Evolutionary conservation across 2,329 filamentous ascomycete species (phyloP).

Genomic region (Verticillium nubilum): DNA sequence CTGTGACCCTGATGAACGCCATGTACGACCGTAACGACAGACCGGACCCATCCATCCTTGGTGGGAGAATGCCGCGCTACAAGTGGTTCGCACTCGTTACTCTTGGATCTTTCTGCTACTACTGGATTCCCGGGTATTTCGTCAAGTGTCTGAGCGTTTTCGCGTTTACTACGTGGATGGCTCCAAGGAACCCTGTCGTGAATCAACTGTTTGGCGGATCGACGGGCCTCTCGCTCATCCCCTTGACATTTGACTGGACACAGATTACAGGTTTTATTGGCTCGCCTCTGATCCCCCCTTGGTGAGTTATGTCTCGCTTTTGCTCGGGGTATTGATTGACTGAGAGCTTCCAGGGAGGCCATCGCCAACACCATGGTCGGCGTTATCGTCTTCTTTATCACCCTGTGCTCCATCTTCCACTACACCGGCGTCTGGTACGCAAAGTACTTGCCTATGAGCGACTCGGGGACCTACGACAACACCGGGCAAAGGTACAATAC

Average conservation of each 20-base stretch:
- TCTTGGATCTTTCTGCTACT: constrained; percentile 54
- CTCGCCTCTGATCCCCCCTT: constrained; percentile 65
- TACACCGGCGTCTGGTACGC: constrained; percentile 62
- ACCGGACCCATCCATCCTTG: constrained; percentile 46
- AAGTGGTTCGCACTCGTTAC: constrained; percentile 58
- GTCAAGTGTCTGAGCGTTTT: constrained; percentile 66
- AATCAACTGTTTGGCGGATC: constrained; percentile 70
- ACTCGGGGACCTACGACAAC: constrained; percentile 67
- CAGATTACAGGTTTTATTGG: constrained; percentile 64
- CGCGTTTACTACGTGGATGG: constrained; percentile 67
- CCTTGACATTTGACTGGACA: constrained; percentile 74
- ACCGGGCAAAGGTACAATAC: constrained; percentile 61
- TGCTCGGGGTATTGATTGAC: neutral
- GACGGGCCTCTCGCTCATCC: constrained; percentile 62
- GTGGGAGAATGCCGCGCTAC: constrained; percentile 62
- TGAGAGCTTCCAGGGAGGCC: constrained; percentile 46
- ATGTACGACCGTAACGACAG: constrained; percentile 59
- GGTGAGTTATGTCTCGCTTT: constrained; percentile 32
- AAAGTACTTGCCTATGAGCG: constrained; percentile 62
- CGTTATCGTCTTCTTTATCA: constrained; percentile 58
- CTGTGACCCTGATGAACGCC: constrained; percentile 63
- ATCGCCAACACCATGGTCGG: constrained; percentile 69
- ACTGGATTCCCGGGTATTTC: constrained; percentile 65
- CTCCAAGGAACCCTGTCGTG: constrained; percentile 59
- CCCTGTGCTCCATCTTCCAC: constrained; percentile 55